Evolutionary conservation across 2,329 filamentous ascomycete species (phyloP), one percentile per base, ranked within the genome.

Genomic region (Aspergillus transmontanensis): DNA sequence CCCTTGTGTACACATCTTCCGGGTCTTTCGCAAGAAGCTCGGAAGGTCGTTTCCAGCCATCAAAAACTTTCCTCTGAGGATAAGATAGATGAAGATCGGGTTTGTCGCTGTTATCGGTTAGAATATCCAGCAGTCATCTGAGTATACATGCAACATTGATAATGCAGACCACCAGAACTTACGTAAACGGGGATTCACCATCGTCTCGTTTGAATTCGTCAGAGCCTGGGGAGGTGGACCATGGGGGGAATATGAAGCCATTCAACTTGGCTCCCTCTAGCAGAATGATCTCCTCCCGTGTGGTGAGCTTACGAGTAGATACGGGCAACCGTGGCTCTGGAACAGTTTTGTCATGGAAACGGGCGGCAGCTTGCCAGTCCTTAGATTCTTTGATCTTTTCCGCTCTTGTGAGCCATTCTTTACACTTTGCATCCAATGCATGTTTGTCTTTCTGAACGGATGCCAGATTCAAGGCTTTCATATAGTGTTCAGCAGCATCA

Each of bases 241-340:
- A 99, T 0, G 91, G 93, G 12, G 91, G 93, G 69, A 97, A 98
- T 23, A 90, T 84, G 71, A 89, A 90, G 0, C 90, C 92, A 73
- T 97, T 92, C 23, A 99, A 83, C 60, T 88, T 90, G 5, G 94
- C 95, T 4, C 90, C 88, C 72, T 89, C 88, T 1, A 91, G 82
- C 10, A 98, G 78, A 57, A 97, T 88, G 34, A 91, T 89, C 72
- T 93, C 85, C 76, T 97, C 93, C 19, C 84, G 83, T 5, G 85
- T 90, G 2, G 91, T 85, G 16, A 91, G 81, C 61, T 85, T 82
- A 59, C 91, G 85, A 11, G 80, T 84, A 28, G 86, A 87, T 3
- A 77, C 65, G 2, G 86, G 85, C 65, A 83, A 81, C 51, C 74
- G 78, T 41, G 83, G 72, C 50, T 73, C 68, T 46, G 72, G 75